Evolutionary conservation across 2,329 filamentous ascomycete genomes (phyloP).

Genomic region (Scytalidium sp.): DNA sequence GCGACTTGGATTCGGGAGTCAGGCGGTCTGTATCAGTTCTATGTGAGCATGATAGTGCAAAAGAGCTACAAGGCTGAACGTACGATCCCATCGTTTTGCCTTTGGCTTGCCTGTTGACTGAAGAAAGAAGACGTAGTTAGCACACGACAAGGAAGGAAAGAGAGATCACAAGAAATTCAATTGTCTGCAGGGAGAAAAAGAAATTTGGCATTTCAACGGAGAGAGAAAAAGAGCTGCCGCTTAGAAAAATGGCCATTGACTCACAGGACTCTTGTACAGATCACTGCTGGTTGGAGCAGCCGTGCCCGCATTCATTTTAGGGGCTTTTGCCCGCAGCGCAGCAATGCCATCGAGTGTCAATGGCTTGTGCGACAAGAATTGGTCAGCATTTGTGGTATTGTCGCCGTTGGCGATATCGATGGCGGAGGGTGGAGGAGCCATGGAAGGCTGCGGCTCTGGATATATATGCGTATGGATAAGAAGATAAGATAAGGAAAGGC

Average conservation of each 20-base stretch:
- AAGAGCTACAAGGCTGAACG: conserved; percentile 34
- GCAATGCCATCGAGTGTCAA: conserved; percentile 66
- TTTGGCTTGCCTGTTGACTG: conserved; percentile 62
- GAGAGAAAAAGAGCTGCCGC: too few species aligned
- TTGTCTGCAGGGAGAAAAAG: neutral
- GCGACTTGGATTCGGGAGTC: conserved; percentile 57
- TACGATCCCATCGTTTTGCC: conserved; percentile 82
- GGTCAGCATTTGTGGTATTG: conserved; percentile 36
- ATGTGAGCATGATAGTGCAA: conserved; percentile 7
- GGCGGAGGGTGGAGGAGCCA: conserved; percentile 48
- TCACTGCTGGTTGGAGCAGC: conserved; percentile 77
- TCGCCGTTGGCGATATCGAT: conserved; percentile 32
- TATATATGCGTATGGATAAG: too few species aligned
- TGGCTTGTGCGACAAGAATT: conserved; percentile 24
- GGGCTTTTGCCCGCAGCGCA: conserved; percentile 67
- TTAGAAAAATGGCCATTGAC: too few species aligned
- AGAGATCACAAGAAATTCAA: too few species aligned
- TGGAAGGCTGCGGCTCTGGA: too few species aligned
- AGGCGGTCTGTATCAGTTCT: conserved; percentile 42
- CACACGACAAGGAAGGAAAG: neutral
- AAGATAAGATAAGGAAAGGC: too few species aligned
- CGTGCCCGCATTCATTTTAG: conserved; percentile 69
- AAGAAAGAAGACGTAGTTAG: conserved; percentile 22
- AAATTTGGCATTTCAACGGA: too few species aligned
- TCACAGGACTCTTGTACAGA: conserved; percentile 75